Conservation (phyloP, 2,329 filamentous ascomycete species). For the Ophiostoma sp. region DNA sequence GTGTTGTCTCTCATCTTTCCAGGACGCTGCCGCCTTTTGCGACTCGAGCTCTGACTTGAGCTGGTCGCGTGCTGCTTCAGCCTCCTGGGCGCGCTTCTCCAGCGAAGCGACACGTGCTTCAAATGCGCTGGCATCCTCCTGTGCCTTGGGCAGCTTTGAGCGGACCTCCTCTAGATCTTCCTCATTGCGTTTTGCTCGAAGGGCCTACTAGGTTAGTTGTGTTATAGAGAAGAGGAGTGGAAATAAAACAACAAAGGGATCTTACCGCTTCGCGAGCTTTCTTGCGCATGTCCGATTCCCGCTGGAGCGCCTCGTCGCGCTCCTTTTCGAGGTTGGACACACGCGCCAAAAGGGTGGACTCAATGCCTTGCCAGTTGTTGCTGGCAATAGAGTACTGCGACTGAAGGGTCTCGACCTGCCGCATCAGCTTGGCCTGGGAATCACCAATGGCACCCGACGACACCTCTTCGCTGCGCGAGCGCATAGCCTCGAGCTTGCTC, state of each 20-base stretch:
- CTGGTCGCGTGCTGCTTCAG: constrained; percentile 59
- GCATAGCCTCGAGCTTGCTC: constrained; percentile 82
- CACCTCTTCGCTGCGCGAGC: constrained; percentile 79
- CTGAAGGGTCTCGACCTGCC: constrained; percentile 92
- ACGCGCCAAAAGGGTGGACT: constrained; percentile 74
- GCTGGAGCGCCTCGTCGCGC: constrained; percentile 73
- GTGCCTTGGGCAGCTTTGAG: constrained; percentile 57
- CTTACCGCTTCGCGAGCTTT: constrained; percentile 70
- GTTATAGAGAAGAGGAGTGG: too few relatives aligned
- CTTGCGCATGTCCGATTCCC: constrained; percentile 80
- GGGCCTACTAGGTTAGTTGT: constrained; percentile 37
- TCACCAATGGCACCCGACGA: constrained; percentile 77
- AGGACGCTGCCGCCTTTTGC: constrained; percentile 34
- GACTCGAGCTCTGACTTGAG: constrained; percentile 47
- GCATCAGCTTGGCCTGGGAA: constrained; percentile 78
- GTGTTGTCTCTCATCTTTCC: constrained; percentile 18
- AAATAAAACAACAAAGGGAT: too few relatives aligned
- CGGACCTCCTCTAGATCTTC: constrained; percentile 73
- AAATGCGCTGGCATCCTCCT: constrained; percentile 57
- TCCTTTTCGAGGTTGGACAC: constrained; percentile 80
- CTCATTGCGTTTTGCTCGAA: constrained; percentile 61
- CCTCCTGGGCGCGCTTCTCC: constrained; percentile 58
- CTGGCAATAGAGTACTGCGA: constrained; percentile 91
- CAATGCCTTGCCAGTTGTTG: constrained; percentile 96
- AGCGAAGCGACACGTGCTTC: constrained; percentile 57